phyloP scores from a whole-genome alignment of 176 grass and related monocot genomes.

The Phoenix dactylifera region DNA sequence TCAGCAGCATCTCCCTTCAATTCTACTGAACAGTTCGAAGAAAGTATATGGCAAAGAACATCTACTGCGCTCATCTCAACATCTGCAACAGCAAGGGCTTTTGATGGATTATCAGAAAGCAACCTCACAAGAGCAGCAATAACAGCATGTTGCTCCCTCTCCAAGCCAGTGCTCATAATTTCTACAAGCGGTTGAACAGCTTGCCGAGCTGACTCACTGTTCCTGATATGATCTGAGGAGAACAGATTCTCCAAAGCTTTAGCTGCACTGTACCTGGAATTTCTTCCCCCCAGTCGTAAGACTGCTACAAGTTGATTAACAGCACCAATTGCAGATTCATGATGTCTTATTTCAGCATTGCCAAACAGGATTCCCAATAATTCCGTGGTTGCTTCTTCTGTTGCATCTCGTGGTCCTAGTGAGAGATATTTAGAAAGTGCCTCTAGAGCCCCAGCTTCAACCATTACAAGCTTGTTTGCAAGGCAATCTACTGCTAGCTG shows the following conservation, averaged over 20 bases:
- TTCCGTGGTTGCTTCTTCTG: constrained; percentile 96
- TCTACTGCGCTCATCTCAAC: constrained; percentile 97
- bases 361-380: constrained; percentile 85
- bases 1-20: constrained; percentile 96
- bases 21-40: constrained; percentile 74
- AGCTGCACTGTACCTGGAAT: constrained; percentile 93
- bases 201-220: constrained; percentile 81
- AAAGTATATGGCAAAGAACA: constrained; percentile 85
- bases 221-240: constrained; percentile 91
- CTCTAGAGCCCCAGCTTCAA: constrained; percentile 91
- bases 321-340: constrained; percentile 79
- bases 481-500: constrained; percentile 79
- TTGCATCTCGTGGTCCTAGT: constrained; percentile 82
- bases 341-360: constrained; percentile 70
- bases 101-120: constrained; percentile 88
- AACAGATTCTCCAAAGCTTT: constrained; percentile 98
- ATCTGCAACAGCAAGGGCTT: constrained; percentile 77
- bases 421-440: constrained; percentile 97
- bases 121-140: constrained; percentile 94
- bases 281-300: constrained; percentile 91
- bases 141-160: constrained; percentile 98
- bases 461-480: constrained; percentile 86
- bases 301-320: constrained; percentile 98
- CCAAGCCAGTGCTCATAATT: constrained; percentile 91
- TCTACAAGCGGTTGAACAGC: constrained; percentile 97